These are phyloP conservation scores for Rubia peregrina DNA, from an alignment of 305 asterid genomes.

Conservation along the genomic window DNA sequence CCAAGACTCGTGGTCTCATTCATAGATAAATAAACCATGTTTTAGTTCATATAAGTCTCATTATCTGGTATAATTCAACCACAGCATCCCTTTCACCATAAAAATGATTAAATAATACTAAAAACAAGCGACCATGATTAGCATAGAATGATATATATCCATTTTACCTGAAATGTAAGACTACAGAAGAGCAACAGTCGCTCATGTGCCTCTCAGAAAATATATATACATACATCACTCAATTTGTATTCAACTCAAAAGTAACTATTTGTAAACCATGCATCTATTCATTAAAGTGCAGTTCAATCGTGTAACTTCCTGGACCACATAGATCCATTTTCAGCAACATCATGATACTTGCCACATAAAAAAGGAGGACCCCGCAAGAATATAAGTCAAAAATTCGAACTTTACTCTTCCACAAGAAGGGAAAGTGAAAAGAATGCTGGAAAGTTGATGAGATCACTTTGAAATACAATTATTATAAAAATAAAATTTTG, in stretches of 20 bases:
- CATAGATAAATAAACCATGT: background rate
- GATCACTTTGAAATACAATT: background rate
- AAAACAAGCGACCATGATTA: background rate
- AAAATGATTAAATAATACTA: background rate
- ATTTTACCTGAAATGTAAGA: background rate
- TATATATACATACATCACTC: background rate
- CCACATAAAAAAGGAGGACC: background rate
- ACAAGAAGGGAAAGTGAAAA: background rate
- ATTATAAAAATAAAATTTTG: background rate
- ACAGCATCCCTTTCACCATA: background rate
- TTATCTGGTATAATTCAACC: background rate
- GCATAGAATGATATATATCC: background rate
- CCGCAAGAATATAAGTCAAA: background rate
- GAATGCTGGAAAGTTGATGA: slow-evolving; percentile 1
- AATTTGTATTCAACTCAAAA: background rate
- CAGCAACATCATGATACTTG: background rate
- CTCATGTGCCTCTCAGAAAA: background rate
- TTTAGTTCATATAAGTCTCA: background rate
- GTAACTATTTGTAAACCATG: background rate
- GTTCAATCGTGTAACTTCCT: background rate
- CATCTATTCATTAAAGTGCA: background rate
- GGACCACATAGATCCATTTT: background rate
- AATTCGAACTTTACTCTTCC: slow-evolving; percentile 3
- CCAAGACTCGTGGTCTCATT: background rate
- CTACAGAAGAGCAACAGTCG: background rate